Evolutionary conservation across 108 stramenopile species (phyloP).

Genomic region (Nannochloropsis oceanica): DNA sequence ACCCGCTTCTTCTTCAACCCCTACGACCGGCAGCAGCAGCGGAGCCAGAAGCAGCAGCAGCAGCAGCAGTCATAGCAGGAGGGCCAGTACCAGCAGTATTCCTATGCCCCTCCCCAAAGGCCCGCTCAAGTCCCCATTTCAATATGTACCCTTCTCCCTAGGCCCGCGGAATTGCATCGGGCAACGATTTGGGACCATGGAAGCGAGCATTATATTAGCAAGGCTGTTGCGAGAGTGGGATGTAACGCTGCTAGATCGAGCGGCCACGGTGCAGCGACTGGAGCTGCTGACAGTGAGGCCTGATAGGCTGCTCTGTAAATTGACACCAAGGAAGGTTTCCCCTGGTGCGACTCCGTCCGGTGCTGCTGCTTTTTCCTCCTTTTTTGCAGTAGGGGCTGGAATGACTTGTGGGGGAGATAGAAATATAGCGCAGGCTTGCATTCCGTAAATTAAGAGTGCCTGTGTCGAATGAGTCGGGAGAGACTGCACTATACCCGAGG

Average conservation of each 20-base stretch:
- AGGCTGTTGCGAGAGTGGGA: background rate
- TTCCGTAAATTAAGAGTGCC: too few species aligned
- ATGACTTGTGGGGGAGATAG: too few species aligned
- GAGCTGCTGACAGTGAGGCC: background rate
- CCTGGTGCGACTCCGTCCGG: background rate
- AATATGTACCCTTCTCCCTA: constrained; percentile 5
- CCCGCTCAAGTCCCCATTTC: background rate
- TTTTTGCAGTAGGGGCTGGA: too few species aligned
- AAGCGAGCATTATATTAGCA: background rate
- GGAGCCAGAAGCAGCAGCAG: background rate
- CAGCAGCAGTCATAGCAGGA: background rate
- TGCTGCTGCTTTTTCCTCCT: too few species aligned
- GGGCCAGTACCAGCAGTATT: background rate
- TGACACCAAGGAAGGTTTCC: background rate
- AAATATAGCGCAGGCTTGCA: too few species aligned
- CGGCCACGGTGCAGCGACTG: background rate
- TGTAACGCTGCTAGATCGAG: background rate
- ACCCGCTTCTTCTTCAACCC: too few species aligned
- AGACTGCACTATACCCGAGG: too few species aligned
- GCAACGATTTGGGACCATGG: background rate
- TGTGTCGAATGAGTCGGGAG: too few species aligned
- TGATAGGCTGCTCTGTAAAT: background rate
- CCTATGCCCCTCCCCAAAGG: background rate
- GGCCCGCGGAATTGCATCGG: constrained; percentile 11
- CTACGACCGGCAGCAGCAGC: background rate